These are phyloP conservation scores for Talaromyces proteolyticus DNA, from an alignment of 495 filamentous ascomycete genomes.

Conservation along the genomic window DNA sequence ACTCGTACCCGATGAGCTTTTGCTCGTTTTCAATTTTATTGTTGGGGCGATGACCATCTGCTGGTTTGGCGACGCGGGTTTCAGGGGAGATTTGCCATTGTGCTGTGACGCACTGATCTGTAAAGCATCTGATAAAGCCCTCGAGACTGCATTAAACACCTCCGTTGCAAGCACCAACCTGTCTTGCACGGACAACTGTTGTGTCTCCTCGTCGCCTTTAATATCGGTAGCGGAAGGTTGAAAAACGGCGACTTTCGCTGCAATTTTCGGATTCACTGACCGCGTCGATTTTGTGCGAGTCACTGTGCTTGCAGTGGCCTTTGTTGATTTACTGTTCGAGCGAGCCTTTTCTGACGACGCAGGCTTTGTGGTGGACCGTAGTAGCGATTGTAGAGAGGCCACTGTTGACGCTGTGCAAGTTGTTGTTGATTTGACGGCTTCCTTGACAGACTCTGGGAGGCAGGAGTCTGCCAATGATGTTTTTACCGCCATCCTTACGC, in stretches of 20 bases:
- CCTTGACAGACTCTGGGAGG: constrained; percentile 39
- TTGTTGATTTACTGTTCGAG: constrained; percentile 2
- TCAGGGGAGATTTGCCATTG: constrained; percentile 40
- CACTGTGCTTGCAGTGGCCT: constrained; percentile 12
- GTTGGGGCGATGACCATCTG: constrained; percentile 44
- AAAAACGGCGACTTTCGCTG: constrained; percentile 17
- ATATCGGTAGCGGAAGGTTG: constrained; percentile 23
- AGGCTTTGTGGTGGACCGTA: constrained; percentile 26
- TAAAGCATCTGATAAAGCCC: constrained; percentile 64
- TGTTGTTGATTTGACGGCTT: constrained; percentile 39
- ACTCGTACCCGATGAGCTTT: constrained; percentile 4
- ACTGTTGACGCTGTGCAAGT: constrained; percentile 44
- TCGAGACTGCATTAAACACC: constrained; percentile 71
- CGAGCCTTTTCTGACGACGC: constrained; percentile 11
- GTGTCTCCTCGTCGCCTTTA: constrained; percentile 26
- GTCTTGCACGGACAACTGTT: constrained; percentile 53
- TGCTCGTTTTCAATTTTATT: constrained; percentile 12
- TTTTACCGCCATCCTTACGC: constrained; percentile 30
- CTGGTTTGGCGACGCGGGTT: constrained; percentile 48
- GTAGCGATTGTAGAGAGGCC: constrained; percentile 38
- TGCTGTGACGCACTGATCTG: constrained; percentile 36
- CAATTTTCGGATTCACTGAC: constrained; percentile 26
- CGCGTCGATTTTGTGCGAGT: constrained; percentile 28
- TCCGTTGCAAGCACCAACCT: constrained; percentile 71
- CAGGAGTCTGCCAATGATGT: constrained; percentile 25